Base-by-base conservation (phyloP, 768 basidiomycete species). In the Xerocomus spinulosus region DNA sequence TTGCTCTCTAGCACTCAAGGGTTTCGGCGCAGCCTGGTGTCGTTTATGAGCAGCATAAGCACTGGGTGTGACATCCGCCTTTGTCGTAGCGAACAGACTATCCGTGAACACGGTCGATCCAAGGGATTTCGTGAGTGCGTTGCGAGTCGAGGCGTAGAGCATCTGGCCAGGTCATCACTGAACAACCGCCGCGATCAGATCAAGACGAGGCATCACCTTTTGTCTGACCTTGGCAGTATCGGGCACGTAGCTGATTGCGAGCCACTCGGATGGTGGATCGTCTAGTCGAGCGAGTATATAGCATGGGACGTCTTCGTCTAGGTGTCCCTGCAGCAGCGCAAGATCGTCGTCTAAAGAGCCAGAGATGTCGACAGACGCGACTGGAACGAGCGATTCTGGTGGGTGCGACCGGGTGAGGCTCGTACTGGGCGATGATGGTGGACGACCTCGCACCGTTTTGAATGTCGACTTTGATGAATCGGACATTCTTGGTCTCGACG, bases 91-190 rank as follows among this genome's bases (percentile, higher is more conserved):
- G 59, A 87, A 90, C n/a, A 93, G 68, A 30, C 77, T 75, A 62
- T 87, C 83, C 3, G 76, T 76, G 66, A 92, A 89, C 26, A 79
- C 64, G 15, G n/a, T n/a, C n/a, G 91, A 83, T 36, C 89, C 89
- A 4, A 94, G 74, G n/a, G 76, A 71, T 63, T 80, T 89, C 24
- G 82, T 73, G 18, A 93, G 74, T 15, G 82, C 74, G 20, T 74
- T 72, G 36, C 89, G 81, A 1, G 85, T 83, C 3, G 91, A 85
- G 18, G 92, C 89, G 66, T 92, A 93, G 28, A 94, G 73, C 90
- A 92, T 94, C 89, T 92, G 29, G 8, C 33, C 24, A 44, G 9
- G 20, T 23, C 39, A 38, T 38, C 35, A 18, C 40, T 17, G 12
- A 46, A 46, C 9, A 13, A 42, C 20, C 10, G 26, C 10, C 6